These are phyloP conservation scores for Hypoxylon sp. DNA, from an alignment of 2,329 filamentous ascomycete species.

Conservation along the genomic window DNA sequence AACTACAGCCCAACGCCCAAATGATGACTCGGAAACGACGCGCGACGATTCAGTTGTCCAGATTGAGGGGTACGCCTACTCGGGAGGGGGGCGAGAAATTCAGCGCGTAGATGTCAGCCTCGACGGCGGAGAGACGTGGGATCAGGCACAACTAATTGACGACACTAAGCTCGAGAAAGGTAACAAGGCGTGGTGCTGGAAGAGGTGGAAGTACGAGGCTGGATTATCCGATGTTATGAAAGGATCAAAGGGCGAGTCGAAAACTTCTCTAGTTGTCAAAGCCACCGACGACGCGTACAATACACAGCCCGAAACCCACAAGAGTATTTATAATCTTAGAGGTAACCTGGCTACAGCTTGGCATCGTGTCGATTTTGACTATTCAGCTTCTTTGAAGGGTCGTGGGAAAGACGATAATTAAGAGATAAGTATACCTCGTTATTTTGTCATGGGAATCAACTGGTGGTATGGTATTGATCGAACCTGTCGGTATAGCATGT, in stretches of 20 bases:
- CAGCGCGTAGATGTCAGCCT: conserved; percentile 73
- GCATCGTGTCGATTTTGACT: conserved; percentile 61
- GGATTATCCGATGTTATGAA: conserved; percentile 49
- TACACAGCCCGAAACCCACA: conserved; percentile 69
- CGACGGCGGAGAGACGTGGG: conserved; percentile 70
- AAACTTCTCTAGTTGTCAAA: conserved; percentile 68
- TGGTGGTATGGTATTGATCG: too few species aligned
- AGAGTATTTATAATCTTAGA: conserved; percentile 68
- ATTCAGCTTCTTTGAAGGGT: conserved; percentile 8
- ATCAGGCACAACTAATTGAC: conserved; percentile 66
- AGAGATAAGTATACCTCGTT: not conserved
- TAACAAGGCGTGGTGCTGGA: conserved; percentile 69
- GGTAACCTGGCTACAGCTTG: conserved; percentile 74
- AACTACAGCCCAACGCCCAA: conserved; percentile 12
- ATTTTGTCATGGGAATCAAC: not conserved
- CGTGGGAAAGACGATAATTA: not conserved
- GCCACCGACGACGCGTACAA: conserved; percentile 73
- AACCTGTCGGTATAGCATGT: not conserved
- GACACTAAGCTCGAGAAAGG: conserved; percentile 52
- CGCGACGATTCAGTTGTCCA: conserved; percentile 35
- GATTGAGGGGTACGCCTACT: conserved; percentile 72
- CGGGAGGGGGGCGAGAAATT: conserved; percentile 71
- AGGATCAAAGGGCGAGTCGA: conserved; percentile 46
- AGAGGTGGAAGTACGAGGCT: conserved; percentile 67
- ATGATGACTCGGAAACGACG: conserved; percentile 6